A percentile compares a stretch with the other conserved stretches of the same genome.
Conservation (phyloP, 2,329 filamentous ascomycete genomes). For the Laburnicola sp. region DNA sequence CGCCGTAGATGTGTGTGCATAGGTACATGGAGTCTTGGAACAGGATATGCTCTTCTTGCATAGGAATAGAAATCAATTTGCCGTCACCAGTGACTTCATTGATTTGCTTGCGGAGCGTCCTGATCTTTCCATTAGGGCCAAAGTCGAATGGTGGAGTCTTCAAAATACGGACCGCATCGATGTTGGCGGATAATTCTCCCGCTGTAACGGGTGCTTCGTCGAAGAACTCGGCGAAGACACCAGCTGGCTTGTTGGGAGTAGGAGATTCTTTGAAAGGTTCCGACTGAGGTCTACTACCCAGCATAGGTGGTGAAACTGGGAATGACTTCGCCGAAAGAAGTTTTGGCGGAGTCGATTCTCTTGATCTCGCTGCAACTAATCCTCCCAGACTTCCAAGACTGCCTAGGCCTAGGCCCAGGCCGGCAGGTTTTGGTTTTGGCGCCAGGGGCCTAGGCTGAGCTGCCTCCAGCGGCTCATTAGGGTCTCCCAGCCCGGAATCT, state of each 20-base stretch:
- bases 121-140: conserved; percentile 58
- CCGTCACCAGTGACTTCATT: conserved; percentile 80
- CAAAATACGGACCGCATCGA: conserved; percentile 77
- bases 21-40: conserved; percentile 92
- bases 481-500: conserved; percentile 50
- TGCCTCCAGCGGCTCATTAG: conserved; percentile 19
- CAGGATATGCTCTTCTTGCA: conserved; percentile 81
- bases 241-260: conserved; percentile 55
- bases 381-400: conserved; percentile 34
- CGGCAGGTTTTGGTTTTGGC: conserved; percentile 40
- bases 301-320: conserved; percentile 44
- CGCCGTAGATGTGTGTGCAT: conserved; percentile 74
- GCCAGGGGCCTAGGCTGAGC: conserved; percentile 26
- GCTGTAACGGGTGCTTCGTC: conserved; percentile 62
- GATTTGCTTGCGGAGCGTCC: conserved; percentile 73
- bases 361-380: conserved; percentile 31
- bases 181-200: conserved; percentile 54
- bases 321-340: conserved; percentile 21
- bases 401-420: conserved; percentile 38
- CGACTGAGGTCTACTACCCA: conserved; percentile 36
- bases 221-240: conserved; percentile 76
- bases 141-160: conserved; percentile 58
- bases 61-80: conserved; percentile 71
- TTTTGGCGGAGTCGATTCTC: conserved; percentile 37
- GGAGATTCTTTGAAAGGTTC: conserved; percentile 46